These are phyloP conservation scores for Neofusicoccum kwambonambiense DNA, from an alignment of 2,329 filamentous ascomycete species.

Conservation along the genomic window DNA sequence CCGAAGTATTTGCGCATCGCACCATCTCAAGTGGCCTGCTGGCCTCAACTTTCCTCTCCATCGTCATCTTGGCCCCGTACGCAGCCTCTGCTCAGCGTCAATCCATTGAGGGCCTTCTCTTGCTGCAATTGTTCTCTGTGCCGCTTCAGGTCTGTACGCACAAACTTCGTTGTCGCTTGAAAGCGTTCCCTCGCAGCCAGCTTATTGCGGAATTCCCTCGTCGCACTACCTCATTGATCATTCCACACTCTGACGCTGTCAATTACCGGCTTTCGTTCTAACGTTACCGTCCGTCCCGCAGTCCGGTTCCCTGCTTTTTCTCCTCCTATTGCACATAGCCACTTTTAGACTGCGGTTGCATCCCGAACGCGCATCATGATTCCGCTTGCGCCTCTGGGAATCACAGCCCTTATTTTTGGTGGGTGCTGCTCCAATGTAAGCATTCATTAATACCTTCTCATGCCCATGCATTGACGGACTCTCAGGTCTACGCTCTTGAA, in stretches of 20 bases:
- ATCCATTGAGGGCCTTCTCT: background rate
- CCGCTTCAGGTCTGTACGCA: background rate
- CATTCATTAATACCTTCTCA: slow-evolving; percentile 15
- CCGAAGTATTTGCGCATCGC: background rate
- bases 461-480: background rate
- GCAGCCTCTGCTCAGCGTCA: background rate
- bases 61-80: background rate
- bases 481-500: slow-evolving; percentile 89
- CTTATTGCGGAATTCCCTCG: background rate
- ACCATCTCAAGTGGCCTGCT: background rate
- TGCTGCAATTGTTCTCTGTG: background rate
- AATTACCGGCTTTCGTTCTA: background rate
- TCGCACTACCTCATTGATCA: background rate
- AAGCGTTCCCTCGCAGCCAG: too few relatives aligned
- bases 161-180: background rate
- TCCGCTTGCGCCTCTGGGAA: slow-evolving; percentile 44
- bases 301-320: background rate
- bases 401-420: slow-evolving; percentile 86
- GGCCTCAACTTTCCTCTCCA: background rate
- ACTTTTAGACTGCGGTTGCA: too few relatives aligned
- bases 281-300: too few relatives aligned
- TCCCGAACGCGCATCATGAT: slow-evolving; percentile 18
- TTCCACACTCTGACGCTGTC: background rate
- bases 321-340: background rate
- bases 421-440: slow-evolving; percentile 91